Base-by-base conservation (phyloP, 2,329 filamentous ascomycete species). In the Diaporthe longicolla region DNA sequence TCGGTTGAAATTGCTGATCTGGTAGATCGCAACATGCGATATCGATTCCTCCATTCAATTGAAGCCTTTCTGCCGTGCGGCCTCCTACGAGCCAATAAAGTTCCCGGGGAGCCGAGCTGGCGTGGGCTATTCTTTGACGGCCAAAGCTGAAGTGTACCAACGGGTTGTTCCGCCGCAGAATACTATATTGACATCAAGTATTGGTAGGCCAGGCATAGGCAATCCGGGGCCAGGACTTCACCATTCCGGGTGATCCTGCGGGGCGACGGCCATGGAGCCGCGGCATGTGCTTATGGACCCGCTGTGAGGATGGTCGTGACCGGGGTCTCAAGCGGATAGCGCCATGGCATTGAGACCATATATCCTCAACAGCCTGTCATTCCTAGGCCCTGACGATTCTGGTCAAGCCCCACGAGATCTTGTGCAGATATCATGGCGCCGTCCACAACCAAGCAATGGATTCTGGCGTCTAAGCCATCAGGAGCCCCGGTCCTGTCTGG, bases 361-460 rank as follows among this genome's bases (percentile, higher is more conserved):
- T 40, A 17, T 37, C n/a, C 26, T 58, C 55, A 32, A 32, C 7
- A 37, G 55, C 9, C 55, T n/a, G 32, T 37, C 55, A 15, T 21
- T 57, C 10, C 29, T 11, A 21, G 17, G 17, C 4, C 54, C 19
- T 3, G 17, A 17, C 13, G 32, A n/a, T 26, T 24, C 2, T 50
- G 8, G 24, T 13, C 1, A 54, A 15, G 26, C 6, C 19, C 32
- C 21, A n/a, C 32, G 21, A 54, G 32, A 10, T 11, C 63, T 26
- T n/a, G 17, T 24, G 24, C 45, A 35, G 21, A 66, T n/a, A 32
- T n/a, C 17, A 72, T 72, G 70, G 59, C 59, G 9, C 48, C 48
- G 7, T 21, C 48, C 21, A 48, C 78, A 43, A 80, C 80, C 3
- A 80, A 79, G 74, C 79, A 80, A 70, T 80, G 79, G 80, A 70